phyloP scores from a whole-genome alignment of 192 early-diverging fungal genomes.

The Podila clonocystis region DNA sequence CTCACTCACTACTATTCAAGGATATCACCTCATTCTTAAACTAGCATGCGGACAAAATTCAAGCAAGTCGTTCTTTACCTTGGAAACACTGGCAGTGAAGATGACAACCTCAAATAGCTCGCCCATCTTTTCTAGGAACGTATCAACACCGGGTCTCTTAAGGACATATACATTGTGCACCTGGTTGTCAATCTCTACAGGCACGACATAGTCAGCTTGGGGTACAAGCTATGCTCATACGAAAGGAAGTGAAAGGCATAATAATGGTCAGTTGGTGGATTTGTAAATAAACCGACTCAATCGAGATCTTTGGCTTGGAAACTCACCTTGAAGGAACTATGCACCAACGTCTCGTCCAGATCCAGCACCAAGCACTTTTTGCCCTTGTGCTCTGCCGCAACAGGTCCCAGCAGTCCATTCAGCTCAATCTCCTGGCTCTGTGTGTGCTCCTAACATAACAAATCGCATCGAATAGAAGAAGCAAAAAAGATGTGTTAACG shows the following conservation, averaged over 20 bases:
- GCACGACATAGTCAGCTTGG: slow-evolving; percentile 92
- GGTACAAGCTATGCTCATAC: slow-evolving; percentile 51
- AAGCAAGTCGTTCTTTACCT: slow-evolving; percentile 55
- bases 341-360: slow-evolving; percentile 97
- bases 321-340: slow-evolving; percentile 90
- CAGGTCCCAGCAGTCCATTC: slow-evolving; percentile 71
- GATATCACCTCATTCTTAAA: background rate
- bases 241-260: background rate
- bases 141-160: slow-evolving; percentile 95
- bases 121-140: slow-evolving; percentile 88
- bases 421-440: slow-evolving; percentile 47
- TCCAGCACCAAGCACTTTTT: slow-evolving; percentile 96
- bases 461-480: background rate
- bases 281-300: background rate
- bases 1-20: background rate
- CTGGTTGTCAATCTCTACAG: slow-evolving; percentile 91
- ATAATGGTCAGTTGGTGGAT: background rate
- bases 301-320: background rate
- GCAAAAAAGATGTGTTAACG: background rate
- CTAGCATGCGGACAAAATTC: background rate
- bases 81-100: slow-evolving; percentile 94
- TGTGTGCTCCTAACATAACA: slow-evolving; percentile 19
- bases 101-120: slow-evolving; percentile 93
- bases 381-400: slow-evolving; percentile 71
- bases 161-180: slow-evolving; percentile 95